These are phyloP conservation scores for Fusarium coffeatum DNA, from an alignment of 2,329 filamentous ascomycete genomes.

Conservation along the genomic window DNA sequence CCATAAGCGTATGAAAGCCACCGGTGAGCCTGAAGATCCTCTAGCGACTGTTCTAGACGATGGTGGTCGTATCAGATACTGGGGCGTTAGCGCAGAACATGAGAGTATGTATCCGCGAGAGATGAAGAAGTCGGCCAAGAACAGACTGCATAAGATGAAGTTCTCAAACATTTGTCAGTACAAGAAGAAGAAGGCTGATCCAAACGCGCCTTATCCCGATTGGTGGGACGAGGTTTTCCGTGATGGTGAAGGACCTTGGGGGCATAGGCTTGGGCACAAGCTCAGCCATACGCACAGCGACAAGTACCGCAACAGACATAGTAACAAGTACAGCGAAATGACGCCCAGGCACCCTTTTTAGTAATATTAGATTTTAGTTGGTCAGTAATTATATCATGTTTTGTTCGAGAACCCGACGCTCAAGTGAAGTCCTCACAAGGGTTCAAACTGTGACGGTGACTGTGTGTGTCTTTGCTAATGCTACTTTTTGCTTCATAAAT, in stretches of 20 bases:
- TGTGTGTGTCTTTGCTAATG: neutral
- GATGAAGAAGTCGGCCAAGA: neutral
- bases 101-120: neutral
- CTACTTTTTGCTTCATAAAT: neutral
- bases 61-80: conserved; percentile 3
- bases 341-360: no score
- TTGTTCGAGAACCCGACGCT: no score
- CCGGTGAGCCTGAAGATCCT: neutral
- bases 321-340: no score
- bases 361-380: no score
- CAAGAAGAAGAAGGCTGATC: neutral
- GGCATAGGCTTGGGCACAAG: no score
- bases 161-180: neutral
- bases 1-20: neutral
- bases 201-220: neutral
- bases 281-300: no score
- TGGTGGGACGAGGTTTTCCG: conserved; percentile 19
- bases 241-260: neutral
- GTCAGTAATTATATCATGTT: no score
- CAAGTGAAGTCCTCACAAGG: no score
- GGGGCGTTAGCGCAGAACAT: neutral
- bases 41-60: neutral
- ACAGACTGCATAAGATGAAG: neutral
- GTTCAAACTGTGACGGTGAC: no score
- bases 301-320: no score